Base-by-base conservation (phyloP, 2,329 filamentous ascomycete genomes). In the Akanthomyces lecanii region DNA sequence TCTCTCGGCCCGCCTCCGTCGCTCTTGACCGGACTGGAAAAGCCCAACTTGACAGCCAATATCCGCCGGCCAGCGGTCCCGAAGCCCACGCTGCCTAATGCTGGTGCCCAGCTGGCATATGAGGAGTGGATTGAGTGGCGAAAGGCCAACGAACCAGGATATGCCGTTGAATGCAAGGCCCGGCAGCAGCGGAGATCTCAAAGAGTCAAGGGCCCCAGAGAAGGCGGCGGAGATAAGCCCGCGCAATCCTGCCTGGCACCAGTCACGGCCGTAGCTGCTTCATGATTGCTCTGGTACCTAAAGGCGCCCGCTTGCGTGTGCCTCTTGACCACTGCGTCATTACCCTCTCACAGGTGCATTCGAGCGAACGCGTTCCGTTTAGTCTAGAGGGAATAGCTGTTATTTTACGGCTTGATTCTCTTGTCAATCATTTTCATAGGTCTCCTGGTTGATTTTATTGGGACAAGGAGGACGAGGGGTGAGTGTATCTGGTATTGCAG, bases 91-190 rank as follows among this genome's bases (percentile, higher is more conserved):
- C 67, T 70, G 36, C 78, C 78, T 52, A 71, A 81, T 64, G 69
- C 79, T 14, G 63, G 68, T 51, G 73, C 74, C 30, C 80, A 82
- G 68, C 77, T 79, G 64, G 72, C 74, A 63, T 82, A 82, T 67
- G 79, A 82, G 69, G 77, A 74, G 42, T 81, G 76, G 66, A 76
- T 82, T 40, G 79, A 82, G 68, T 80, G 76, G 76, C 76, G 78
- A 62, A 82, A 82, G 65, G 77, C 77, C 25, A 76, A 77, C 53
- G 77, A 81, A 66, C 79, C 79, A 6, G 78, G 78, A 2, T 82
- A 81, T 66, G 79, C 80, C 28, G 66, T 77, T 63, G 72, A 76
- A 66, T 82, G 80, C 70, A 79, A 79, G 65, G 71, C 72, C 47
- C 72, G 79, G 53, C 79, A 81, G 67, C 76, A 77, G 63, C 69